These are phyloP conservation scores for Lepraria neglecta DNA, from an alignment of 495 filamentous ascomycete species.

Conservation along the genomic window DNA sequence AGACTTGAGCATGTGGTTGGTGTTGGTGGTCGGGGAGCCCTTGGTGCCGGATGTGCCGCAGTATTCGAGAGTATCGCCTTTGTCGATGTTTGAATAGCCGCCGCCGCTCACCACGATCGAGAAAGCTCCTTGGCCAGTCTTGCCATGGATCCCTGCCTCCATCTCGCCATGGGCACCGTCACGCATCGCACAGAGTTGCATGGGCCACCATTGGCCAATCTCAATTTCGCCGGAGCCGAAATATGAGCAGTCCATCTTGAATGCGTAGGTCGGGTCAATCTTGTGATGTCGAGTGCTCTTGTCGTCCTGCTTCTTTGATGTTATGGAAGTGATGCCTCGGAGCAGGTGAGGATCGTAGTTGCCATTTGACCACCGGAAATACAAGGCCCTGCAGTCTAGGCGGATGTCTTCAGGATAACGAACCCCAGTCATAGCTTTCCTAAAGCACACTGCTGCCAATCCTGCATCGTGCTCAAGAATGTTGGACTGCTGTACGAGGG, in stretches of 20 bases:
- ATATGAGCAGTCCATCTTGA: conserved; percentile 28
- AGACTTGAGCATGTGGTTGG: conserved; percentile 37
- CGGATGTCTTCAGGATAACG: conserved; percentile 39
- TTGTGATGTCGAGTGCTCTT: conserved; percentile 26
- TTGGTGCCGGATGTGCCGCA: conserved; percentile 43
- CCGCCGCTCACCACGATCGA: conserved; percentile 40
- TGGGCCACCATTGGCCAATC: conserved; percentile 54
- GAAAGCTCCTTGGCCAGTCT: conserved; percentile 33
- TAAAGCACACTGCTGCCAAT: conserved; percentile 34
- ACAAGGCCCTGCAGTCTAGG: conserved; percentile 38
- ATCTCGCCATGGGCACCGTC: conserved; percentile 52
- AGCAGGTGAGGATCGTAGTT: conserved; percentile 42
- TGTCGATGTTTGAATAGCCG: conserved; percentile 41
- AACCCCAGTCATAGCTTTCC: conserved; percentile 10
- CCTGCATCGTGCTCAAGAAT: conserved; percentile 36
- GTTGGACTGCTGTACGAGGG: conserved; percentile 32
- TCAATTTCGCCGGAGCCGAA: conserved; percentile 43
- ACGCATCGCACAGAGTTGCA: conserved; percentile 44
- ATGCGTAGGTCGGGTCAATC: conserved; percentile 29
- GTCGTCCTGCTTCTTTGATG: conserved; percentile 15
- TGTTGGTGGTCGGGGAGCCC: conserved; percentile 28
- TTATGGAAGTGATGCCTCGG: conserved; percentile 39
- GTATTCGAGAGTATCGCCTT: conserved; percentile 44
- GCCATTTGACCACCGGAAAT: conserved; percentile 35
- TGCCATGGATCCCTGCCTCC: conserved; percentile 47